phyloP scores from a whole-genome alignment of 345 rosid species.

The Eucalyptus curtisii region DNA sequence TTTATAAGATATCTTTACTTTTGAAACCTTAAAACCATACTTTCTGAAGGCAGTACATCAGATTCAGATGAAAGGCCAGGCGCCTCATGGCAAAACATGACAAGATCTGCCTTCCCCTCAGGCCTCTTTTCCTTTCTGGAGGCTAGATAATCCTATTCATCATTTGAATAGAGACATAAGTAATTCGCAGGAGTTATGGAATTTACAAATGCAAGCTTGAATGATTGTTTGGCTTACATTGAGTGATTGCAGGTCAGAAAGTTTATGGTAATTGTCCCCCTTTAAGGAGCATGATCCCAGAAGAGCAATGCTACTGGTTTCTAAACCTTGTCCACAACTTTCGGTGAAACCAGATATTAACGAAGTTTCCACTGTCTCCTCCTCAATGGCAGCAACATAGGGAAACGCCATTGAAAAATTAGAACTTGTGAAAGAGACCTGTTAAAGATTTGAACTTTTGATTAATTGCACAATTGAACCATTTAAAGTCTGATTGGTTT shows the following conservation, averaged over 20 bases:
- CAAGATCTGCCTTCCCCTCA: conserved; percentile 55
- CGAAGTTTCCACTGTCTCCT: conserved; percentile 59
- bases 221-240: conserved; percentile 25
- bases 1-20: neutral
- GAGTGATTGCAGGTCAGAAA: conserved; percentile 44
- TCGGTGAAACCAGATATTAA: conserved; percentile 61
- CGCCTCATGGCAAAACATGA: conserved; percentile 58
- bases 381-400: conserved; percentile 57
- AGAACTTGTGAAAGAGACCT: conserved; percentile 53
- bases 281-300: conserved; percentile 62
- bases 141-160: conserved; percentile 46
- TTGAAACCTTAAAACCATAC: conserved; percentile 7
- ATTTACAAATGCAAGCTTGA: neutral
- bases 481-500: neutral
- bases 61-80: conserved; percentile 18
- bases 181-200: neutral
- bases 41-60: conserved; percentile 36
- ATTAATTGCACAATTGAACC: neutral
- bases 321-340: conserved; percentile 45
- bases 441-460: conserved; percentile 5
- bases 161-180: neutral
- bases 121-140: conserved; percentile 50
- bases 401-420: conserved; percentile 95
- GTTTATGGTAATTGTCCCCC: conserved; percentile 50
- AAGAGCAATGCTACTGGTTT: conserved; percentile 42